Evolutionary conservation across 768 basidiomycete species (phyloP).

Genomic region (Amanita brunnescens): DNA sequence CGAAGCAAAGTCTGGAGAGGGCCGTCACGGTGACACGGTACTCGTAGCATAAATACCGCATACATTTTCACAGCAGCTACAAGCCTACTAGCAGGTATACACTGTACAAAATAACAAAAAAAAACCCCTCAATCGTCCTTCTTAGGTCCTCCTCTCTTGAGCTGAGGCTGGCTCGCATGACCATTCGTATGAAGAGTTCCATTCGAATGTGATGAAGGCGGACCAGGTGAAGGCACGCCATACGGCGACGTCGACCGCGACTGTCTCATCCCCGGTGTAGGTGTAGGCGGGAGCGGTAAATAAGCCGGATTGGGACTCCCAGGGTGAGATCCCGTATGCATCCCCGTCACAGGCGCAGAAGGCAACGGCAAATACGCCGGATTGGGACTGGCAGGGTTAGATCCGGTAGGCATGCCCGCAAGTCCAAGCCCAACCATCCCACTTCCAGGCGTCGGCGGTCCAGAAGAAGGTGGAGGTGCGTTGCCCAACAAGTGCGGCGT

Average conservation of each 20-base stretch:
- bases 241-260: not conserved
- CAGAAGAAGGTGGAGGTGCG: conserved; percentile 8
- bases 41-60: not conserved
- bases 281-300: not conserved
- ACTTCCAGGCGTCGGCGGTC: not conserved
- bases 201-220: conserved; percentile 24
- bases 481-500: conserved; percentile 11
- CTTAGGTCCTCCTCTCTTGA: not conserved
- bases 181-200: conserved; percentile 11
- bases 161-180: not conserved
- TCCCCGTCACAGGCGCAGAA: not conserved
- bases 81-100: too few relatives aligned
- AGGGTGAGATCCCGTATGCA: not conserved
- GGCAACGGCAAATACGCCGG: not conserved
- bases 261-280: not conserved
- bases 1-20: not conserved
- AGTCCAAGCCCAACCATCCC: conserved; percentile 4
- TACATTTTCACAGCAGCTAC: not conserved
- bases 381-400: conserved; percentile 3
- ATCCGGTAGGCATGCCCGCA: not conserved
- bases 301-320: conserved; percentile 6
- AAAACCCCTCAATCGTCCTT: conserved; percentile 1
- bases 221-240: conserved; percentile 11
- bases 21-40: not conserved
- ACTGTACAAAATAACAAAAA: not conserved